Conservation (phyloP, 768 basidiomycete genomes). For the Podaxis sp. region DNA sequence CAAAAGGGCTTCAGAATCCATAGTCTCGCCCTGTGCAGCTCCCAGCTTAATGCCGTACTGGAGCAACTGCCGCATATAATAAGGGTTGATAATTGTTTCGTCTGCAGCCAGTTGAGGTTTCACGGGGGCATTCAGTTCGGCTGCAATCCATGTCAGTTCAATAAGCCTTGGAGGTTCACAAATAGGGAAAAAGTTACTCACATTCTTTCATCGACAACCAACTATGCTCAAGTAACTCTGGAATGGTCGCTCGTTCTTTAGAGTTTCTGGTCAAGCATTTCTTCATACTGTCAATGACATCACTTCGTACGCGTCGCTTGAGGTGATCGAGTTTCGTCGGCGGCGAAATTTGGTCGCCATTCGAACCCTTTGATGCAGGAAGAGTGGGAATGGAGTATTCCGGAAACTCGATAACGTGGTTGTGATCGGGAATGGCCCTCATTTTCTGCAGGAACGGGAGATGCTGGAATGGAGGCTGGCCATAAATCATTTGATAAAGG, state of each 20-base stretch:
- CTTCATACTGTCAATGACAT: conserved; percentile 82
- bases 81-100: conserved; percentile 75
- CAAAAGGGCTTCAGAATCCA: conserved; percentile 46
- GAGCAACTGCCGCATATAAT: conserved; percentile 77
- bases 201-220: conserved; percentile 73
- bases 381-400: conserved; percentile 59
- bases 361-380: conserved; percentile 34
- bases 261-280: conserved; percentile 77
- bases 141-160: neutral
- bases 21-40: conserved; percentile 34
- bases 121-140: conserved; percentile 22
- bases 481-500: conserved; percentile 98
- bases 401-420: conserved; percentile 81
- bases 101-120: conserved; percentile 41
- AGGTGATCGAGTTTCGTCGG: conserved; percentile 68
- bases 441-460: conserved; percentile 86
- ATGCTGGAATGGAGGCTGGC: conserved; percentile 88
- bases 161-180: neutral
- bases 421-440: conserved; percentile 85
- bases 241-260: conserved; percentile 85
- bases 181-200: conserved; percentile 28
- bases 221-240: conserved; percentile 77
- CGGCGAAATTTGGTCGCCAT: conserved; percentile 33
- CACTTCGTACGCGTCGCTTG: conserved; percentile 64
- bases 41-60: conserved; percentile 70